Conservation (phyloP, 805 yeast species). For the Maudiozyma turicensis region DNA sequence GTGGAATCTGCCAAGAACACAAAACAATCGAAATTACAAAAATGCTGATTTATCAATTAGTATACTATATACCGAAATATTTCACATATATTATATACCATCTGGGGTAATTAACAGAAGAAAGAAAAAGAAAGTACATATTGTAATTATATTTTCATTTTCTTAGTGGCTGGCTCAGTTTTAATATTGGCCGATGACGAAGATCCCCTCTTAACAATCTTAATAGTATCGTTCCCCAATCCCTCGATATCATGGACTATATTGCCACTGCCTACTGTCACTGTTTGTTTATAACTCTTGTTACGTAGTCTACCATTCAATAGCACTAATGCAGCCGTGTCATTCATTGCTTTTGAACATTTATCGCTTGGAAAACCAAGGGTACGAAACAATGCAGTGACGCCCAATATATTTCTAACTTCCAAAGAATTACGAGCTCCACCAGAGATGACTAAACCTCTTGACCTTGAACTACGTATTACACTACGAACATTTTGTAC, state of each 20-base stretch:
- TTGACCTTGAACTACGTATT: conserved; percentile 67
- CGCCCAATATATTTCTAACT: conserved; percentile 59
- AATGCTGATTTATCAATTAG: no score
- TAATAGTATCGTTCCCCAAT: conserved; percentile 9
- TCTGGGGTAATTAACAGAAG: no score
- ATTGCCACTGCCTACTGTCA: conserved; percentile 42
- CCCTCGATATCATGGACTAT: conserved; percentile 19
- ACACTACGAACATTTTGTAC: conserved; percentile 66
- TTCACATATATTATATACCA: no score
- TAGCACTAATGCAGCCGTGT: conserved; percentile 53
- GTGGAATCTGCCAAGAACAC: no score
- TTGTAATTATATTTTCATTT: not conserved
- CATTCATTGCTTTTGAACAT: conserved; percentile 49
- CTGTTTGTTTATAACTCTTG: conserved; percentile 69
- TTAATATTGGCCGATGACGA: not conserved
- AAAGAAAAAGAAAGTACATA: no score
- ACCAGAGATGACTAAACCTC: conserved; percentile 71
- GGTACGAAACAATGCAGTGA: conserved; percentile 51
- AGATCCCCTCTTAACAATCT: conserved; percentile 16
- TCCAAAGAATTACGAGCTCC: conserved; percentile 55
- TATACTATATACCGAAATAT: no score
- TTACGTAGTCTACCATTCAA: conserved; percentile 66
- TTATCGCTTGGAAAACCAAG: conserved; percentile 63
- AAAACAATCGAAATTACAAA: no score
- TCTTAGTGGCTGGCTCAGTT: not conserved